phyloP scores from a whole-genome alignment of 1,284 basidiomycete genomes.

The Sanghuangporus sanghuang region DNA sequence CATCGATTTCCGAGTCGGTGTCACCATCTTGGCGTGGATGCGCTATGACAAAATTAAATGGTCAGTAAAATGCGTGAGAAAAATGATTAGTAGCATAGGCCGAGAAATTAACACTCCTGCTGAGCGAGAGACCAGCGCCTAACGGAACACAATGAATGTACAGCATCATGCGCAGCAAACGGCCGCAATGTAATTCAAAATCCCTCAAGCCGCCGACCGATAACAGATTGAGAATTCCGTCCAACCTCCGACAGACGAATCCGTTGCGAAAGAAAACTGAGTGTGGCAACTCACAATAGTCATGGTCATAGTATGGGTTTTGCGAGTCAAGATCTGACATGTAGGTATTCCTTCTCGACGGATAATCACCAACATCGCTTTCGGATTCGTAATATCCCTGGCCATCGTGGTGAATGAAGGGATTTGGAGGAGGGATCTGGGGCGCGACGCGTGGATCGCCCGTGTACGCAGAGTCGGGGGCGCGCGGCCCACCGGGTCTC shows the following conservation, averaged over 20 bases:
- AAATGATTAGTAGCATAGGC: neutral
- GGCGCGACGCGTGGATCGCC: constrained; percentile 9
- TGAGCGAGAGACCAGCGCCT: neutral
- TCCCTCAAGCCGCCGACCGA: neutral
- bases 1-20: constrained; percentile 72
- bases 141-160: neutral
- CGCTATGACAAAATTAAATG: neutral
- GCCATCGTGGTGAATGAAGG: constrained; percentile 5
- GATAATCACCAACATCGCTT: constrained; percentile 14
- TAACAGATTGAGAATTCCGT: neutral
- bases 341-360: constrained; percentile 10
- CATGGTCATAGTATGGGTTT: constrained; percentile 16
- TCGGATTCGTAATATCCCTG: constrained; percentile 13
- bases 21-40: constrained; percentile 38
- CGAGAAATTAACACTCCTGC: neutral
- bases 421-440: constrained; percentile 1
- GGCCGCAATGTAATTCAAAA: neutral
- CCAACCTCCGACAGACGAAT: neutral
- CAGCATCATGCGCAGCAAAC: neutral
- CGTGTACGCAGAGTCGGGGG: constrained; percentile 11
- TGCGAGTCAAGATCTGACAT: constrained; percentile 6
- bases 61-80: constrained; percentile 6
- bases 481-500: constrained; percentile 14
- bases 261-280: neutral
- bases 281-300: constrained; percentile 16